These are phyloP conservation scores for Chlamydomonas asymmetrica DNA, from an alignment of 139 green algal genomes.

Conservation along the genomic window DNA sequence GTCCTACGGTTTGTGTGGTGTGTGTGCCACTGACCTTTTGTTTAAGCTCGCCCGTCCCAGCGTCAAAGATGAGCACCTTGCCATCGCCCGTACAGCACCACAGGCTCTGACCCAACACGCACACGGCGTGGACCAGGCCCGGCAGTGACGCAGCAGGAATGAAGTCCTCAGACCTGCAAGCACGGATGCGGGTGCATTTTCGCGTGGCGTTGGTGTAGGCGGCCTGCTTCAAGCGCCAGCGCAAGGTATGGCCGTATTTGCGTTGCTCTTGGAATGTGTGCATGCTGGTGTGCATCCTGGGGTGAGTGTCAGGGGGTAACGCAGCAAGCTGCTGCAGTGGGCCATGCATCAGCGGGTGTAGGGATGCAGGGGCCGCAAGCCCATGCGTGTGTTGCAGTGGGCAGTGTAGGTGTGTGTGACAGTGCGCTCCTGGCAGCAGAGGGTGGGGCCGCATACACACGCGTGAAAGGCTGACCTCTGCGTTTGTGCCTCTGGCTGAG, in stretches of 20 bases:
- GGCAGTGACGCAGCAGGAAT: constrained; percentile 13
- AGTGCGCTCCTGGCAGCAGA: no score
- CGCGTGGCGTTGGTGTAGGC: not conserved
- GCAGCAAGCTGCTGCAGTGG: not conserved
- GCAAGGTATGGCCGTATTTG: not conserved
- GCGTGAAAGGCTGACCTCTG: no score
- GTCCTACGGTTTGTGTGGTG: not conserved
- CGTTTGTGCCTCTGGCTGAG: no score
- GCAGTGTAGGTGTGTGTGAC: no score
- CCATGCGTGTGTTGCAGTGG: no score
- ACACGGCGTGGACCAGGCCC: constrained; percentile 33
- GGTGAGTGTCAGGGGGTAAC: not conserved
- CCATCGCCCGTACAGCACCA: constrained; percentile 44
- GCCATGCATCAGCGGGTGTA: no score
- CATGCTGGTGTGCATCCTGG: not conserved
- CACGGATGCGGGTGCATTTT: not conserved
- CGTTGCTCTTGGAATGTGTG: not conserved
- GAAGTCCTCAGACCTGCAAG: constrained; percentile 21
- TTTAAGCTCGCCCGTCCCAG: constrained; percentile 8
- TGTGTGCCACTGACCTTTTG: constrained; percentile 27
- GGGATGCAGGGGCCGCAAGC: no score
- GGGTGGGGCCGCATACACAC: no score
- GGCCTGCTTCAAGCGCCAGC: not conserved
- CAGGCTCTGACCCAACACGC: constrained; percentile 15
- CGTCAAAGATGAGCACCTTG: constrained; percentile 42